Base-by-base conservation (phyloP, 345 rosid species). In the Gossypium anomalum region DNA sequence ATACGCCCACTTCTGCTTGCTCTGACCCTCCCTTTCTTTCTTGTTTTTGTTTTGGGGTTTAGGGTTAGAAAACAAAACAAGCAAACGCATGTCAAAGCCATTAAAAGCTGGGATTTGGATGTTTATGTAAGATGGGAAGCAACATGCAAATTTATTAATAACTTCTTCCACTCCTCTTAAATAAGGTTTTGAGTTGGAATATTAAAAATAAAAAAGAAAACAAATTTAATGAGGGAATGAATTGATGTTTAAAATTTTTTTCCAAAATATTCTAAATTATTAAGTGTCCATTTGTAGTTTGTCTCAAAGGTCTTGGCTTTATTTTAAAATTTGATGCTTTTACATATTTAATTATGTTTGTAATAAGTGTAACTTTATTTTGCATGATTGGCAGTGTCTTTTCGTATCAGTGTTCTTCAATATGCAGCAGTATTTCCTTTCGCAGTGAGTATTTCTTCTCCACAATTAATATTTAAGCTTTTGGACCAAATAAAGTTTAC, bases 351-450 rank as follows among this genome's bases (percentile, higher is more conserved):
- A 16, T n/a, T 56, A 56, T 20, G 60, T 56, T 2, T 2, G 60
- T 19, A 56, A 56, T 9, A 20, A 56, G 6, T 56, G 27, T 56
- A 51, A 51, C 19, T 51, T 51, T 51, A 16, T 64, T 41, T 82
- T 66, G 52, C 25, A 16, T 60, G 56, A 76, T 84, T 78, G 7
- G 78, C 92, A 94, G 98, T 97, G 93, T 59, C 86, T 94, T 60
- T 81, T 91, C 56, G 79, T 88, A 56, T 86, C 89, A 48, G 85
- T 89, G 86, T 89, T 85, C 89, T 94, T 82, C 95, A 84, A 80
- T 97, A 89, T 81, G 92, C 86, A 73, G 81, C 97, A 78, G 93
- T 86, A 85, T 79, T 86, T 75, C 93, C 93, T 60, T 71, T 84
- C 74, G 97, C 85, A 84, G 94, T 94, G 82, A 87, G 87, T 75